phyloP scores from a whole-genome alignment of 768 basidiomycete species.

The Macrolepiota fuliginosa region DNA sequence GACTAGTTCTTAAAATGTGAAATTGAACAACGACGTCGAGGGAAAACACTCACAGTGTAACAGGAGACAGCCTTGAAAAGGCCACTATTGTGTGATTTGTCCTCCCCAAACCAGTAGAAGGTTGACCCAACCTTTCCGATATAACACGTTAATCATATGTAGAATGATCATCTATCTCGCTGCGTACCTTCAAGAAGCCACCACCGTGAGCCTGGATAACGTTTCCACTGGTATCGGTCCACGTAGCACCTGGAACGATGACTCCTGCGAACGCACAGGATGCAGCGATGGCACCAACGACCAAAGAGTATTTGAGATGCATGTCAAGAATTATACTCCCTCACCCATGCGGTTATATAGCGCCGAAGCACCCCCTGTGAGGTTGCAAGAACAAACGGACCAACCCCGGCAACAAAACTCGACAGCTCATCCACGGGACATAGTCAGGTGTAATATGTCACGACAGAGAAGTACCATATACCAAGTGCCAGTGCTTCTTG shows the following conservation, averaged over 20 bases:
- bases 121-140: slow-evolving; percentile 44
- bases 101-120: slow-evolving; percentile 64
- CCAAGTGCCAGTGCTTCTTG: not conserved
- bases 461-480: not conserved
- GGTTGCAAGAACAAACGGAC: not conserved
- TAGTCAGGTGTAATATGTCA: slow-evolving; percentile 5
- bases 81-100: slow-evolving; percentile 55
- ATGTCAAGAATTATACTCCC: not conserved
- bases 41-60: slow-evolving; percentile 37
- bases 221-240: slow-evolving; percentile 61
- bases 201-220: slow-evolving; percentile 64
- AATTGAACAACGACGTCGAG: not conserved
- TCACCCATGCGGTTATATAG: not conserved
- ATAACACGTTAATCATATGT: not conserved
- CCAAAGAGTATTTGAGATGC: not conserved
- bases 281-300: not conserved
- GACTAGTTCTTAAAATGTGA: slow-evolving; percentile 31
- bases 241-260: slow-evolving; percentile 60
- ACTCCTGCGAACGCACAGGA: slow-evolving; percentile 28
- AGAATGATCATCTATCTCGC: not conserved
- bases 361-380: not conserved
- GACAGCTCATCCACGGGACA: not conserved
- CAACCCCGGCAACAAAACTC: slow-evolving; percentile 5
- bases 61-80: slow-evolving; percentile 59
- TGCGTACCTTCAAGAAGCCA: slow-evolving; percentile 50